These are phyloP conservation scores for Phellopilus nigrolimitatus DNA, from an alignment of 1,284 basidiomycete genomes.

Conservation along the genomic window DNA sequence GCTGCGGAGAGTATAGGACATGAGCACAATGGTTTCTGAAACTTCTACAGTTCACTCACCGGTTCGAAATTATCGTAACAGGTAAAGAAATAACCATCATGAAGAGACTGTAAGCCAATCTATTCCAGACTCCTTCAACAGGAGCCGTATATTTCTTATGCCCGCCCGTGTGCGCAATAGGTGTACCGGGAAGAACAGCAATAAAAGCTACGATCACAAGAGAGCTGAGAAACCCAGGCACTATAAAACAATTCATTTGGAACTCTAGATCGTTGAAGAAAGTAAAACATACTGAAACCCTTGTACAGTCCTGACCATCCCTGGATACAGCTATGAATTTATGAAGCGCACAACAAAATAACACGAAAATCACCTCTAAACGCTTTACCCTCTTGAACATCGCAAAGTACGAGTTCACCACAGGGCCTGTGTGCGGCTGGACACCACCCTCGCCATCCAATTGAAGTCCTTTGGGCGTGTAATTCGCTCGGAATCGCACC, in stretches of 20 bases:
- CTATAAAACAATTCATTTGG: conserved; percentile 33
- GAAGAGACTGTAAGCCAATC: conserved; percentile 54
- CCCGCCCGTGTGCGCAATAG: conserved; percentile 44
- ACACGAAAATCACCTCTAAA: conserved; percentile 54
- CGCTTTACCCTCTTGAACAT: conserved; percentile 73
- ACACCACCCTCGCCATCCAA: conserved; percentile 74
- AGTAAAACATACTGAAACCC: conserved; percentile 59
- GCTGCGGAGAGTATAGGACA: conserved; percentile 38
- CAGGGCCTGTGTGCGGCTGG: conserved; percentile 71
- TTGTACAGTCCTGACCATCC: conserved; percentile 81
- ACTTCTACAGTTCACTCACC: conserved; percentile 41
- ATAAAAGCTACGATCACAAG: conserved; percentile 53
- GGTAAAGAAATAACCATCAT: conserved; percentile 79
- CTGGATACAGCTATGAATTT: conserved; percentile 31
- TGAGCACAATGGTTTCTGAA: conserved; percentile 7
- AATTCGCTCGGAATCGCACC: conserved; percentile 73
- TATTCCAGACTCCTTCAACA: conserved; percentile 61
- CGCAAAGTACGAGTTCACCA: conserved; percentile 55
- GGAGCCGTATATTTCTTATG: conserved; percentile 67
- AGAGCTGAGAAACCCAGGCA: conserved; percentile 70
- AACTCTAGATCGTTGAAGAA: conserved; percentile 7
- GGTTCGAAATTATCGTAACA: conserved; percentile 72
- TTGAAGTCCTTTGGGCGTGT: conserved; percentile 78
- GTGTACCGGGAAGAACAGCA: conserved; percentile 48
- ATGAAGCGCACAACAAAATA: conserved; percentile 6